These are phyloP conservation scores for Schizochytrium sp. DNA, from an alignment of 108 stramenopile genomes.

Conservation along the genomic window DNA sequence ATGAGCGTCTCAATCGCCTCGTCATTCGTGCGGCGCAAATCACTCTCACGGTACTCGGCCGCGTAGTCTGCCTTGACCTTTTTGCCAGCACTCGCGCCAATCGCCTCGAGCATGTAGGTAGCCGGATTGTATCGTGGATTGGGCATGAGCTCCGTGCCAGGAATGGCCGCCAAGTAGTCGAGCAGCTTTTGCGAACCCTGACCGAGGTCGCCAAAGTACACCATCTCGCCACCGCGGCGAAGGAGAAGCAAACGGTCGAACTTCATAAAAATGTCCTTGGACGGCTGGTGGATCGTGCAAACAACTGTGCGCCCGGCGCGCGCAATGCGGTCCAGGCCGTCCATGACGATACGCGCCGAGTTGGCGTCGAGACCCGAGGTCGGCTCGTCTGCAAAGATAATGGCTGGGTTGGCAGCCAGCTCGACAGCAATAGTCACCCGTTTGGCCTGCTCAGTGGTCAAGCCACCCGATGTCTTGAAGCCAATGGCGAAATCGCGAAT, in stretches of 20 bases:
- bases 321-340: slow-evolving; percentile 37
- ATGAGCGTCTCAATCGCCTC: neutral
- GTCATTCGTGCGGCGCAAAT: neutral
- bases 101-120: slow-evolving; percentile 72
- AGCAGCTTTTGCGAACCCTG: slow-evolving; percentile 19
- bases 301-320: slow-evolving; percentile 45
- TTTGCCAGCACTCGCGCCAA: slow-evolving; percentile 34
- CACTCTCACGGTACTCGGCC: neutral
- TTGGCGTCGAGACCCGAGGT: slow-evolving; percentile 41
- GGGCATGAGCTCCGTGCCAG: slow-evolving; percentile 29
- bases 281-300: slow-evolving; percentile 69
- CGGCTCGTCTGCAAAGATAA: slow-evolving; percentile 51
- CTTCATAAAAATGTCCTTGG: slow-evolving; percentile 59
- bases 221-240: slow-evolving; percentile 35
- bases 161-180: slow-evolving; percentile 32
- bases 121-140: slow-evolving; percentile 62
- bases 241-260: slow-evolving; percentile 71
- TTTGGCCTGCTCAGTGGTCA: slow-evolving; percentile 59
- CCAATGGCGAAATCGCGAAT: slow-evolving; percentile 43
- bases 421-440: slow-evolving; percentile 53
- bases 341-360: slow-evolving; percentile 32
- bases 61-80: neutral
- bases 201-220: slow-evolving; percentile 46
- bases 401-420: slow-evolving; percentile 39
- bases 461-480: slow-evolving; percentile 51